Base-by-base conservation (phyloP, 768 basidiomycete genomes). In the Kondoa subrosea region DNA sequence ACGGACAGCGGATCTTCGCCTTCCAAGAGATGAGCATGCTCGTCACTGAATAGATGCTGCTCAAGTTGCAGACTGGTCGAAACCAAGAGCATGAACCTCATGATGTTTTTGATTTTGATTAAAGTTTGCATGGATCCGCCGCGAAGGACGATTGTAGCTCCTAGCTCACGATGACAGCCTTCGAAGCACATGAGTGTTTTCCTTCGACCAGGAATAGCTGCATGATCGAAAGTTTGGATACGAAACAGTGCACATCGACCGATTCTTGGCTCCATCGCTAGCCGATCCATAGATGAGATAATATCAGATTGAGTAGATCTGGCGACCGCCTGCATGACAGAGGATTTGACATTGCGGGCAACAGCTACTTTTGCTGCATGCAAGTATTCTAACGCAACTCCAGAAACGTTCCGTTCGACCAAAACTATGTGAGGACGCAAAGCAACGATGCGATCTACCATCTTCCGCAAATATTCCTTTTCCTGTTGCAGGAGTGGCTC, bases 161-260 rank as follows among this genome's bases (percentile, higher is more conserved):
- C 92, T 83, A 89, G 87, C 70, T 95, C 89, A 63, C 83, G 83
- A 74, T 83, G 87, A 74, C 92, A 95, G 1, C 93, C 93, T 77
- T 99, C 95, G 74, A 99, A 97, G 0, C 95, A 86, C 90, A 99
- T 91, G 75, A 90, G 88, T 0, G 93, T 90, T 80, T 99, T 99
- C 67, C 95, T 82, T 21, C 83, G 83, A 25, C 91, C 91, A n/a
- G 92, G 91, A 56, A 97, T 99, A 56, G 92, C 81, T 15, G 84
- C 82, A 77, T 99, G 92, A 71, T 96, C 93, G 76, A 87, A 96
- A 0, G 95, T 95, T 77, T 95, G 91, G 3, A 97, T 82, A 34
- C 85, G 82, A 77, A 90, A 93, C 25, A 83, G 83, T 3, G 83
- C 79, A 74, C 92, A 97, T 73, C 93, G 87, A 1, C 93, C 93